A percentile compares a stretch with the other conserved stretches of the same genome.
These are phyloP conservation scores for Cenococcum geophilum DNA, from an alignment of 495 filamentous ascomycete genomes.

Conservation along the genomic window DNA sequence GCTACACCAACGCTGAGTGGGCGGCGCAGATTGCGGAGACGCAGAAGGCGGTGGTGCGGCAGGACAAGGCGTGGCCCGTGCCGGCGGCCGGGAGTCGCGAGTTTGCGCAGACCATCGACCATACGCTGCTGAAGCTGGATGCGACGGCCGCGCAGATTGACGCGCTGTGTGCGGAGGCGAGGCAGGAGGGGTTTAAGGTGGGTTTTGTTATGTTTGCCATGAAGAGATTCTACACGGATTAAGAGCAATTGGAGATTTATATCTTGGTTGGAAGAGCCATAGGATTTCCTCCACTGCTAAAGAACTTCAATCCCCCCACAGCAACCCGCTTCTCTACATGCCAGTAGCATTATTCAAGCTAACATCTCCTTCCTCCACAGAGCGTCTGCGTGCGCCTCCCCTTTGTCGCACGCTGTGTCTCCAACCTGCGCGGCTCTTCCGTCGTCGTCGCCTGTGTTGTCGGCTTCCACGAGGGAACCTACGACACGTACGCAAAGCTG, in stretches of 20 bases:
- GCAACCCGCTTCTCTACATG: neutral
- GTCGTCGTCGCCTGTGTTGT: slow-evolving; percentile 58
- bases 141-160: slow-evolving; percentile 52
- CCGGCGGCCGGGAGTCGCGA: slow-evolving; percentile 13
- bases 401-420: slow-evolving; percentile 49
- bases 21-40: slow-evolving; percentile 30
- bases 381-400: slow-evolving; percentile 54
- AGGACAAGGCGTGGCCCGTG: slow-evolving; percentile 7
- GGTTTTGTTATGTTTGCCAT: slow-evolving; percentile 6
- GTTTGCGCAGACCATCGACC: slow-evolving; percentile 50
- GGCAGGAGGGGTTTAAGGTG: slow-evolving; percentile 52
- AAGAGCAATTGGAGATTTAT: too few relatives aligned
- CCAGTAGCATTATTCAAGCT: neutral
- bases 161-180: slow-evolving; percentile 58
- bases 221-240: neutral
- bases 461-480: slow-evolving; percentile 61
- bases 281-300: neutral
- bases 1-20: slow-evolving; percentile 38
- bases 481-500: slow-evolving; percentile 49
- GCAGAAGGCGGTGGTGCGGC: slow-evolving; percentile 21
- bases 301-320: neutral
- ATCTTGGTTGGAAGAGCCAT: neutral
- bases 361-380: slow-evolving; percentile 21
- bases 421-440: slow-evolving; percentile 46
- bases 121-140: slow-evolving; percentile 56